These are phyloP conservation scores for Somion occarium DNA, from an alignment of 1,284 basidiomycete species.

Conservation along the genomic window DNA sequence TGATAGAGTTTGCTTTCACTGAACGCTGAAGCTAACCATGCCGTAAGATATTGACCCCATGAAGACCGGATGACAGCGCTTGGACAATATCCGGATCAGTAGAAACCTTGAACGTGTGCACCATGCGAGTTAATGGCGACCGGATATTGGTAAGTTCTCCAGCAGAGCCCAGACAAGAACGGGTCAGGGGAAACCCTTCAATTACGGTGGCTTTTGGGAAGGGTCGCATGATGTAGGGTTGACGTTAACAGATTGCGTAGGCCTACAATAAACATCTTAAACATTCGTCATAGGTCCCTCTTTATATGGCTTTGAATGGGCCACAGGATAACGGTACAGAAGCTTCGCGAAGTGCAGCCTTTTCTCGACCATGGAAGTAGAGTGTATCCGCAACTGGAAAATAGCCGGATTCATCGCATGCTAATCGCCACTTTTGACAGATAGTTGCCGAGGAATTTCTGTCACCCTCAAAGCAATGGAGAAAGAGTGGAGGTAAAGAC, in stretches of 20 bases:
- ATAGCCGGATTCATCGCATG: neutral
- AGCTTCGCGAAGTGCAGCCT: neutral
- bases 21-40: neutral
- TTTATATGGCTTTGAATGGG: neutral
- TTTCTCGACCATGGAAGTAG: neutral
- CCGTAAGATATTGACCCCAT: neutral
- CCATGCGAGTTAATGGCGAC: neutral
- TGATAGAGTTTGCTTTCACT: neutral
- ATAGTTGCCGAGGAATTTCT: neutral
- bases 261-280: neutral
- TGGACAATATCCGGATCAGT: neutral
- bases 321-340: neutral
- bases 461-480: neutral
- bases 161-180: neutral
- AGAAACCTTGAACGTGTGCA: neutral
- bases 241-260: neutral
- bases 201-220: neutral
- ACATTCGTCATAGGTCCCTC: neutral
- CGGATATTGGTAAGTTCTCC: neutral
- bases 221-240: neutral
- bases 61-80: constrained; percentile 2
- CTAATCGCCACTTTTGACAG: neutral
- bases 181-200: neutral
- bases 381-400: neutral
- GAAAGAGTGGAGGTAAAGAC: neutral